Percentiles rank a stretch among this genome's conserved stretches.
Conservation (phyloP, 148 eudicot species). For the Gaultheria prostrata region DNA sequence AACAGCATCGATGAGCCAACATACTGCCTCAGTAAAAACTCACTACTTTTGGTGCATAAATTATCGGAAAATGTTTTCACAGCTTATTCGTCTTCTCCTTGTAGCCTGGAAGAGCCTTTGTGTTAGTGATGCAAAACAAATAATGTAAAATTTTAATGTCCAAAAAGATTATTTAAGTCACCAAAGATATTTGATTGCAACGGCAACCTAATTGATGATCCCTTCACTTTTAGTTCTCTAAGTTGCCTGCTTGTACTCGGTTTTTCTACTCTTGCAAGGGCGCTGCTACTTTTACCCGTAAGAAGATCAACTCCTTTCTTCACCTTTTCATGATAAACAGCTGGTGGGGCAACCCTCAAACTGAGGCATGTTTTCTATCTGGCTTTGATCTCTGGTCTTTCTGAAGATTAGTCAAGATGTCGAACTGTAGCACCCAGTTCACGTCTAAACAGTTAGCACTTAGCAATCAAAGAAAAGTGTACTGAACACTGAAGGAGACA, state of each 20-base stretch:
- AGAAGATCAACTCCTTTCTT: slow-evolving; percentile 49
- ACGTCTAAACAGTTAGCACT: slow-evolving; percentile 6
- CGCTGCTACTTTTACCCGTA: slow-evolving; percentile 39
- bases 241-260: slow-evolving; percentile 51
- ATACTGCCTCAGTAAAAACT: neutral
- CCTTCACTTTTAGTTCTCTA: slow-evolving; percentile 59
- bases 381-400: slow-evolving; percentile 52
- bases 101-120: slow-evolving; percentile 48
- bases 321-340: slow-evolving; percentile 90
- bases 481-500: neutral
- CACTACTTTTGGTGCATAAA: neutral
- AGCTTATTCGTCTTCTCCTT: slow-evolving; percentile 60
- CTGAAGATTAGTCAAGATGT: slow-evolving; percentile 69
- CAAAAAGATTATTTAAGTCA: slow-evolving; percentile 25
- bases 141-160: neutral
- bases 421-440: slow-evolving; percentile 59
- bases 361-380: slow-evolving; percentile 62
- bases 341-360: slow-evolving; percentile 96
- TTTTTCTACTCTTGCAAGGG: slow-evolving; percentile 35
- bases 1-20: neutral
- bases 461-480: neutral
- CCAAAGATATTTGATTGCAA: slow-evolving; percentile 78
- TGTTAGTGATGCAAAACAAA: slow-evolving; percentile 7
- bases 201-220: slow-evolving; percentile 66
- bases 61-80: slow-evolving; percentile 34